Percentiles rank a stretch among this genome's conserved stretches.
These are phyloP conservation scores for Chrysopogon serrulatus DNA, from an alignment of 176 grass and related monocot species.

Conservation along the genomic window DNA sequence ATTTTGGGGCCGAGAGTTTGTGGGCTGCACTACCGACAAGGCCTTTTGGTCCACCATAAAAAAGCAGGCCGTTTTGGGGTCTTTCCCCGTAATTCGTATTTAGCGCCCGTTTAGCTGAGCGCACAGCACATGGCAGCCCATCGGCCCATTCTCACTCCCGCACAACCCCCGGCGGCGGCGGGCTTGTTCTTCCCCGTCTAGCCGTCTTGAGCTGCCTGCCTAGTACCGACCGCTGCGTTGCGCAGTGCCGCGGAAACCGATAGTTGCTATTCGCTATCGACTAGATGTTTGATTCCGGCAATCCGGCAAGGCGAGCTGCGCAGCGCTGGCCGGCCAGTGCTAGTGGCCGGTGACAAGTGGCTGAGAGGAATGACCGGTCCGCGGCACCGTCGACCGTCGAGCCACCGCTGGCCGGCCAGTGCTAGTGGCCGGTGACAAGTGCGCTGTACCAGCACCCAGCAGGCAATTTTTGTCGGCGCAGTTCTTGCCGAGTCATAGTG, in stretches of 20 bases:
- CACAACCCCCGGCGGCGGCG: background rate
- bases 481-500: background rate
- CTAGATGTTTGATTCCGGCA: background rate
- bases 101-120: background rate
- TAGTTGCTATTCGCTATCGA: background rate
- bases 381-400: background rate
- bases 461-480: background rate
- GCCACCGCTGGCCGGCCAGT: background rate
- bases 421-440: background rate
- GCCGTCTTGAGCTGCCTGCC: background rate
- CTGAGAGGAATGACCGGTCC: background rate
- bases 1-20: background rate
- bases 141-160: background rate
- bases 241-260: background rate
- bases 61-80: background rate
- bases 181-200: background rate
- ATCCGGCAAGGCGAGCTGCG: background rate
- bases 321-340: no score
- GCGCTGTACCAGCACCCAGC: background rate
- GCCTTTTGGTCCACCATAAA: background rate
- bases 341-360: no score
- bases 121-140: background rate
- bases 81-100: no score
- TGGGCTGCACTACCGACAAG: background rate
- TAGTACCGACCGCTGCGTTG: background rate